These are phyloP conservation scores for Ascochyta clinopodiicola DNA, from an alignment of 2,329 filamentous ascomycete species.

Conservation along the genomic window DNA sequence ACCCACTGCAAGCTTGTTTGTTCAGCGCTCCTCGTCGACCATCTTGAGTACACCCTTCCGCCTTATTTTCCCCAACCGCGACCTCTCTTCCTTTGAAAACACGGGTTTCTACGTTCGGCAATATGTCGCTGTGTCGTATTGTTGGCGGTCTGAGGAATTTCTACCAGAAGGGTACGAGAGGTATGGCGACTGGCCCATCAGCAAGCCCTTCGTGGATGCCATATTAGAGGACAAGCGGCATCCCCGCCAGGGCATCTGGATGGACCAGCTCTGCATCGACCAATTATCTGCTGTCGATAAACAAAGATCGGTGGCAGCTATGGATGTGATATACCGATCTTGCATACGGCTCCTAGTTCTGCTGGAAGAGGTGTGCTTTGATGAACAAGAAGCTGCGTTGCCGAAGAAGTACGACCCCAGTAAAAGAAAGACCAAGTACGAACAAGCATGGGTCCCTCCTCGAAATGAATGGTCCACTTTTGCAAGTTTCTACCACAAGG, in stretches of 20 bases:
- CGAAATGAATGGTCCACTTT: background rate
- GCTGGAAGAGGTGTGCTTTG: constrained; percentile 22
- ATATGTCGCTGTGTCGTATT: constrained; percentile 27
- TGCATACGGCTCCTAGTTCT: constrained; percentile 20
- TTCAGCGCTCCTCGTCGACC: constrained; percentile 11
- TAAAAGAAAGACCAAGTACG: background rate
- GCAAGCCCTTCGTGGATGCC: constrained; percentile 23
- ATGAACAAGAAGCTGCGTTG: constrained; percentile 9
- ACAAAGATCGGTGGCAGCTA: constrained; percentile 21
- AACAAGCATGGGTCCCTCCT: constrained; percentile 9
- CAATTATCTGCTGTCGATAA: constrained; percentile 17
- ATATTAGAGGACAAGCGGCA: constrained; percentile 23
- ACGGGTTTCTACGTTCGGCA: constrained; percentile 21
- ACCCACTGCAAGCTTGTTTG: constrained; percentile 4
- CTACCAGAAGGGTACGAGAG: constrained; percentile 9
- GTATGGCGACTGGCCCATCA: constrained; percentile 23
- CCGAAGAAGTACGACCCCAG: constrained; percentile 2
- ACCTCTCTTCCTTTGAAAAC: constrained; percentile 13
- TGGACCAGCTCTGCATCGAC: constrained; percentile 28
- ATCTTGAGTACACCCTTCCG: constrained; percentile 24
- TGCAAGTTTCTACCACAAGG: constrained; percentile 15
- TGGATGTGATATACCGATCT: constrained; percentile 28
- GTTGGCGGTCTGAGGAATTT: constrained; percentile 22
- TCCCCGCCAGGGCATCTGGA: constrained; percentile 25
- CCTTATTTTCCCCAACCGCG: constrained; percentile 17